Conservation (phyloP, 805 yeast genomes). For the Monosporozyma yasuniensis region DNA sequence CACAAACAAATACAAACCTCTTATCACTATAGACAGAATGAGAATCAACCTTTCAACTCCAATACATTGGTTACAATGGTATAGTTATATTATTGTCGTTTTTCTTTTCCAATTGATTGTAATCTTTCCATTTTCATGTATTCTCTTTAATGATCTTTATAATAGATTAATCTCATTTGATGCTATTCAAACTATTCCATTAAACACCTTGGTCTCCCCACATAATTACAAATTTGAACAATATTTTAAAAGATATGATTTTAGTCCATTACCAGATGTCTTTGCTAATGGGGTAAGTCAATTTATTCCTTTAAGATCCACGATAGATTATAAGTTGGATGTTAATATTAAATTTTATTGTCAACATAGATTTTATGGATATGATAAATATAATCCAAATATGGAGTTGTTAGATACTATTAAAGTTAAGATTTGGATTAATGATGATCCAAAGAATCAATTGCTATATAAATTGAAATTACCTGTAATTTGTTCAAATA, state of each 20-base stretch:
- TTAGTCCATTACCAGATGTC: conserved; percentile 11
- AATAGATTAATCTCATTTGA: conserved; percentile 21
- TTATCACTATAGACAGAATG: too few species aligned
- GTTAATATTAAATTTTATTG: conserved; percentile 20
- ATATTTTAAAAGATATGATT: conserved; percentile 9
- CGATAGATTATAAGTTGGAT: conserved; percentile 21
- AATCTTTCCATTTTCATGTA: conserved; percentile 22
- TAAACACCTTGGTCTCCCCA: conserved; percentile 4
- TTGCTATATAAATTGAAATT: neutral
- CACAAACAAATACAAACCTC: too few species aligned
- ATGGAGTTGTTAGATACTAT: neutral
- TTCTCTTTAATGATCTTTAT: conserved; percentile 25
- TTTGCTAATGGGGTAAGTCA: conserved; percentile 20
- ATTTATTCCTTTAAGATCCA: conserved; percentile 15
- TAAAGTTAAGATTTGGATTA: neutral
- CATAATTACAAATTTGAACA: conserved; percentile 6
- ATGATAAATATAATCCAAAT: neutral
- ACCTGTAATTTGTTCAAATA: conserved; percentile 1
- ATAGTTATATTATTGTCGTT: conserved; percentile 12
- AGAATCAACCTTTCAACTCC: conserved; percentile 22
- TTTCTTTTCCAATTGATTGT: conserved; percentile 17
- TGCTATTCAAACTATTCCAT: conserved; percentile 19
- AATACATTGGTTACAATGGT: conserved; percentile 26
- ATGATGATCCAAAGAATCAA: neutral
- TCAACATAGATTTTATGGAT: neutral